Evolutionary conservation across 306 rosid genomes (phyloP), one percentile per base, ranked within the genome.

Genomic region (Herpetospermum pedunculosum): DNA sequence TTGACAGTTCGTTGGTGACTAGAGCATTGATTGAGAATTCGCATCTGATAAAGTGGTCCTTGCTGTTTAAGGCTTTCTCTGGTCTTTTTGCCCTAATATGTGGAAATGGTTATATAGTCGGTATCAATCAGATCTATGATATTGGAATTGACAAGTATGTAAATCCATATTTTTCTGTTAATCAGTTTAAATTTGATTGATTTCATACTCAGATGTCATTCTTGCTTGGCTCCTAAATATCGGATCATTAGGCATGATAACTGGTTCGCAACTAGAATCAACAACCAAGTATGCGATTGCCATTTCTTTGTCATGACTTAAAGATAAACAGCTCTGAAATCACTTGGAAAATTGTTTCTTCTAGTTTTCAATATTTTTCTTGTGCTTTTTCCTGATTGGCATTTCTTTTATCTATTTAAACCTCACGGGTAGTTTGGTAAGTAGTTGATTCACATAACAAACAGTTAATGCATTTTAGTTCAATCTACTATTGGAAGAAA

Each of bases 41-140:
- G 70, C 78, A 91, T 85, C 46, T 90, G 87, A 93, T 93, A 80
- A 93, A 91, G 90, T 93, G 96, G 98, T 86, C 97, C 72, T 88
- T 93, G 80, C 77, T 93, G 82, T 43, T 86, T 6, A 93, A 91
- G 84, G 98, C 98, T 69, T 80, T 93, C 77, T 93, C 87, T 18
- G 96, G 97, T 63, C 91, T 93, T 76, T 81, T 89, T 80, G 98
- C 98, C 46, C 83, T 93, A 58, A 82, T 91, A 59, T 93, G 97
- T 48, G 97, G 98, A 81, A 93, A 93, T 78, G 96, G 98, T 81
- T 93, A 87, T 82, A 93, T 91, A 50, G 98, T 93, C 72, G 98
- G 98, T 81, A 89, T 93, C 88, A 93, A 93, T 83, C 98, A 93
- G 92, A 93, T 93, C 72, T 91, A 93, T 41, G 98, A 93, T 83